Conservation (phyloP, 176 grass and related monocot species). For the Echinochloa phyllopogon region DNA sequence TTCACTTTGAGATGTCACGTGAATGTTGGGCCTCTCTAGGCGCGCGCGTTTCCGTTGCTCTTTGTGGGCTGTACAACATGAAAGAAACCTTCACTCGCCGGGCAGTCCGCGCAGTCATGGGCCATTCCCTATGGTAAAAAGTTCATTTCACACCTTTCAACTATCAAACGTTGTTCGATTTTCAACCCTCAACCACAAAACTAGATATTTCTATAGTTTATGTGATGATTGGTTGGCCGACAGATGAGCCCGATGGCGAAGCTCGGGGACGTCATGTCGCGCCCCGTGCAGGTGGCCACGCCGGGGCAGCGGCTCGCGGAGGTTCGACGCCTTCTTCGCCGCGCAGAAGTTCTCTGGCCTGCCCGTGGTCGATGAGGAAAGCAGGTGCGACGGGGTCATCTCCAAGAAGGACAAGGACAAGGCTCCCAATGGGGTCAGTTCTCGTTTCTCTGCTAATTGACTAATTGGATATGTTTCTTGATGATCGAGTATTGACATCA, state of each 20-base stretch:
- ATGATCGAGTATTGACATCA: neutral
- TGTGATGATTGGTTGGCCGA: neutral
- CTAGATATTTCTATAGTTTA: neutral
- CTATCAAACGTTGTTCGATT: too few species aligned
- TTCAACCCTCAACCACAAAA: too few species aligned
- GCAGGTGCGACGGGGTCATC: conserved; percentile 71
- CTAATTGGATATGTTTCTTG: neutral
- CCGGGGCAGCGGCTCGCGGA: conserved; percentile 58
- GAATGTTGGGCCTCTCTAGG: too few species aligned
- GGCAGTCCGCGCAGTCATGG: too few species aligned
- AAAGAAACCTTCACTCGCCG: too few species aligned
- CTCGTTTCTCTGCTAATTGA: neutral
- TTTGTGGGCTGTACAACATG: too few species aligned
- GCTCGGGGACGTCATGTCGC: conserved; percentile 67
- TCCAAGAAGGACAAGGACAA: conserved; percentile 71
- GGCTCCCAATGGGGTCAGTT: conserved; percentile 65
- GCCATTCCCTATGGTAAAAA: too few species aligned
- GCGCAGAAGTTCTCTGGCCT: conserved; percentile 52
- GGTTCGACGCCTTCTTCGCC: conserved; percentile 61
- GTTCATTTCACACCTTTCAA: too few species aligned
- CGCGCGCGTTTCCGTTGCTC: too few species aligned
- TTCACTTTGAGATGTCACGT: too few species aligned
- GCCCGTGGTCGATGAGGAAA: conserved; percentile 58
- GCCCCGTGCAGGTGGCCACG: conserved; percentile 53
- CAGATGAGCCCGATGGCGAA: conserved; percentile 58